Evolutionary conservation across 83 land plant genomes (phyloP).

Genomic region (Thuja plicata): DNA sequence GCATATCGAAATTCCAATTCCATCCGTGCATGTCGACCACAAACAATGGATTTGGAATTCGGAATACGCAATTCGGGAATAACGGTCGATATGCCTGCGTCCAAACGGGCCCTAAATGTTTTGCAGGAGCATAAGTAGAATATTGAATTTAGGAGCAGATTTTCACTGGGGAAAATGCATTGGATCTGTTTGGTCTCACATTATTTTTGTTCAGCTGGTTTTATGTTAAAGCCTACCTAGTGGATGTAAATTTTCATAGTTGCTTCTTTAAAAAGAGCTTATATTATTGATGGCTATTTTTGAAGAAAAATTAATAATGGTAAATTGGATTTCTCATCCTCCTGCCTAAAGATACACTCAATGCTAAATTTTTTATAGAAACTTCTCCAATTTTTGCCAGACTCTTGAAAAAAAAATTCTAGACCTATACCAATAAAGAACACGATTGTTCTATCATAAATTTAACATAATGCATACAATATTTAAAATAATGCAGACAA

Average conservation of each 20-base stretch:
- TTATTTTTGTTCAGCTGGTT: not conserved
- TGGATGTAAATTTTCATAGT: not conserved
- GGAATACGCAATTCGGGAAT: too few species aligned
- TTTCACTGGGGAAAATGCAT: not conserved
- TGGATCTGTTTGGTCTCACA: not conserved
- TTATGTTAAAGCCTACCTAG: not conserved
- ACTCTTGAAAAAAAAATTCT: not conserved
- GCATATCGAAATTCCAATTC: too few species aligned
- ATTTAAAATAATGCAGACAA: too few species aligned
- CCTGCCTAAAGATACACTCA: not conserved
- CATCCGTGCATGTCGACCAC: too few species aligned
- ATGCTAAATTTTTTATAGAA: not conserved
- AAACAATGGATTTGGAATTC: too few species aligned
- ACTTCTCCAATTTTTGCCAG: not conserved
- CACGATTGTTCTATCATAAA: not conserved
- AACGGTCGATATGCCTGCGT: too few species aligned
- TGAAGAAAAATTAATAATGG: not conserved
- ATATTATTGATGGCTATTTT: not conserved
- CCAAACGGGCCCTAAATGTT: too few species aligned
- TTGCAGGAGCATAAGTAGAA: not conserved
- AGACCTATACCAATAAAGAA: not conserved
- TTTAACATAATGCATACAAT: not conserved
- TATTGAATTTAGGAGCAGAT: not conserved
- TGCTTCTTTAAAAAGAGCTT: not conserved
- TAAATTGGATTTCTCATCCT: not conserved